Conservation (phyloP, 495 filamentous ascomycete genomes). For the Aspergillus cristatus region DNA sequence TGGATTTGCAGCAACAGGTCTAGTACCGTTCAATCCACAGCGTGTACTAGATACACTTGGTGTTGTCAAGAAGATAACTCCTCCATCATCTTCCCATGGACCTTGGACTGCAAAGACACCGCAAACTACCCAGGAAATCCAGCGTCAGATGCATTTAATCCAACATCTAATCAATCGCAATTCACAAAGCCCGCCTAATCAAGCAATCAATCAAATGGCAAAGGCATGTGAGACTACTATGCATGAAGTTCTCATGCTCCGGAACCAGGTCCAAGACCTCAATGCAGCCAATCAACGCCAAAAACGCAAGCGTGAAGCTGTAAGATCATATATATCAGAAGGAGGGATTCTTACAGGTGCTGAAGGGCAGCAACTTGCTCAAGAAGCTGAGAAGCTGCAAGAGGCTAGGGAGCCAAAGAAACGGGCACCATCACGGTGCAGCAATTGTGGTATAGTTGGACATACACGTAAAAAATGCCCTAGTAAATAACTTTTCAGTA, state of each 20-base stretch:
- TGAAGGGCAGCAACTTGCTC: slow-evolving; percentile 1
- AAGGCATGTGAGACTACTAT: too few relatives aligned
- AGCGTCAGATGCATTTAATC: too few relatives aligned
- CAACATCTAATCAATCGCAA: too few relatives aligned
- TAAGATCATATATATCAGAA: neutral
- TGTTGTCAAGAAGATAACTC: too few relatives aligned
- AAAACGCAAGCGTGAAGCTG: neutral
- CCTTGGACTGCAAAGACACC: too few relatives aligned
- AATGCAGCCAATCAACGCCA: neutral
- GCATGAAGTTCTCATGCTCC: neutral
- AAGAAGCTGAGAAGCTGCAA: neutral
- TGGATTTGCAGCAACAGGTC: too few relatives aligned
- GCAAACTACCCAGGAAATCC: too few relatives aligned
- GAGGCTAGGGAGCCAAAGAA: neutral
- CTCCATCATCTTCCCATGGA: too few relatives aligned
- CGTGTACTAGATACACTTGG: too few relatives aligned
- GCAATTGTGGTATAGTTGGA: neutral
- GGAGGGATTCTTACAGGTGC: neutral
- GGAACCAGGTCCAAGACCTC: neutral
- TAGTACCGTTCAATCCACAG: too few relatives aligned
- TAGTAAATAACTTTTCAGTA: neutral
- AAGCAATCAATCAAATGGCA: too few relatives aligned
- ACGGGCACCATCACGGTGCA: neutral
- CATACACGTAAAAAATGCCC: neutral
- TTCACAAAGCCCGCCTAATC: too few relatives aligned